These are phyloP conservation scores for Melaleuca alternifolia DNA, from an alignment of 345 rosid genomes.

Conservation along the genomic window DNA sequence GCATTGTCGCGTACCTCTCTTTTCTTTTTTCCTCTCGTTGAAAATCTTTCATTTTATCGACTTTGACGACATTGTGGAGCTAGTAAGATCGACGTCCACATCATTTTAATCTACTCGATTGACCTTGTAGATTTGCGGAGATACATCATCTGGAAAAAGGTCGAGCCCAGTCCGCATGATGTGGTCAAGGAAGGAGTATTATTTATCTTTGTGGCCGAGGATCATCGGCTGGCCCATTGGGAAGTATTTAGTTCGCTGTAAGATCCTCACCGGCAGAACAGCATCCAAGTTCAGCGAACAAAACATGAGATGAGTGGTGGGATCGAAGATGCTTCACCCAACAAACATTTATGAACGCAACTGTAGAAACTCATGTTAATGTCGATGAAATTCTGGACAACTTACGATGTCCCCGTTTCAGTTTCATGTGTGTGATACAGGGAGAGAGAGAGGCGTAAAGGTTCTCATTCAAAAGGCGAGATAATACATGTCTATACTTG, in stretches of 20 bases:
- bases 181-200: background rate
- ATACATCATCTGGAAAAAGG: background rate
- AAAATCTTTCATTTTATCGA: background rate
- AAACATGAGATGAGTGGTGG: background rate
- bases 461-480: background rate
- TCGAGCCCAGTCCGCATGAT: background rate
- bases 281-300: background rate
- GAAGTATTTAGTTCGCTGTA: background rate
- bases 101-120: background rate
- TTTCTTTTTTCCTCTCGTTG: background rate
- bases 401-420: background rate
- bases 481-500: background rate
- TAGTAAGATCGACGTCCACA: background rate
- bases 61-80: background rate
- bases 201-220: background rate
- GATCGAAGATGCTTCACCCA: background rate
- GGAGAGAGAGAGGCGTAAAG: background rate
- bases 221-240: background rate
- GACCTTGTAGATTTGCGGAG: background rate
- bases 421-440: background rate
- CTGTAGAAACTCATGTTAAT: background rate
- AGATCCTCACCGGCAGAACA: background rate
- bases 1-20: background rate
- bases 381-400: background rate
- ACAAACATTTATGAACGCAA: background rate